These are phyloP conservation scores for Leishmania tropica DNA, from an alignment of 208 protist species.

Conservation along the genomic window DNA sequence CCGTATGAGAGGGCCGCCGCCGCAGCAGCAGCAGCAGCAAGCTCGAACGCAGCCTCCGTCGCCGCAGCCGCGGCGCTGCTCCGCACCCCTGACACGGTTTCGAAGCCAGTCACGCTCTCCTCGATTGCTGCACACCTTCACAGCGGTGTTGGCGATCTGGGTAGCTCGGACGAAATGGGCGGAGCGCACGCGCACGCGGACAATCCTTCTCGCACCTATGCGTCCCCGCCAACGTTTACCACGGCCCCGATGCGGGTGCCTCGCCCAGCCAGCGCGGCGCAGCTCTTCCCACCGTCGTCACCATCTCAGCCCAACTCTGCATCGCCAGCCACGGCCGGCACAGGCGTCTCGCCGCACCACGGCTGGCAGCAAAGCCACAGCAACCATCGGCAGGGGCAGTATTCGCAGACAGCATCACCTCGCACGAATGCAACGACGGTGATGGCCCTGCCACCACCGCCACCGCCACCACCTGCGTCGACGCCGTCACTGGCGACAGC, in stretches of 20 bases:
- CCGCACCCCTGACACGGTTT: slow-evolving; percentile 21
- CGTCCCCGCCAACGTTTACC: slow-evolving; percentile 19
- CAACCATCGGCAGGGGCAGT: slow-evolving; percentile 9
- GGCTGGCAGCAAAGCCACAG: slow-evolving; percentile 1
- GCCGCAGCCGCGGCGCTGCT: slow-evolving; percentile 5
- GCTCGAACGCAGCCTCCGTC: neutral
- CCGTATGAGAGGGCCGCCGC: slow-evolving; percentile 17
- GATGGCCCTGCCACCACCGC: neutral
- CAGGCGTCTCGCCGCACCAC: neutral
- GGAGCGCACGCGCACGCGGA: neutral
- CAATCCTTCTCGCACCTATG: neutral
- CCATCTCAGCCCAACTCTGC: neutral
- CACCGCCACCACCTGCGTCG: neutral
- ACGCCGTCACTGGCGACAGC: neutral
- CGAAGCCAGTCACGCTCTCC: slow-evolving; percentile 28
- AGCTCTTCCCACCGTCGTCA: slow-evolving; percentile 5
- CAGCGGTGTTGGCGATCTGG: slow-evolving; percentile 1
- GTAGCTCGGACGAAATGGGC: neutral
- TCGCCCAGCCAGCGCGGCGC: slow-evolving; percentile 9
- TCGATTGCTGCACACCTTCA: slow-evolving; percentile 30
- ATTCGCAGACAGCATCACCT: slow-evolving; percentile 8
- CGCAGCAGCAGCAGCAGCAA: slow-evolving; percentile 4
- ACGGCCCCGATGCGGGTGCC: neutral
- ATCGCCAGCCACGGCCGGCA: neutral
- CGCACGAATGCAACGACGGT: neutral